Percentiles rank a stretch among this genome's conserved stretches.
Evolutionary conservation across 495 filamentous ascomycete genomes (phyloP).

Genomic region (Daldinia vernicosa): DNA sequence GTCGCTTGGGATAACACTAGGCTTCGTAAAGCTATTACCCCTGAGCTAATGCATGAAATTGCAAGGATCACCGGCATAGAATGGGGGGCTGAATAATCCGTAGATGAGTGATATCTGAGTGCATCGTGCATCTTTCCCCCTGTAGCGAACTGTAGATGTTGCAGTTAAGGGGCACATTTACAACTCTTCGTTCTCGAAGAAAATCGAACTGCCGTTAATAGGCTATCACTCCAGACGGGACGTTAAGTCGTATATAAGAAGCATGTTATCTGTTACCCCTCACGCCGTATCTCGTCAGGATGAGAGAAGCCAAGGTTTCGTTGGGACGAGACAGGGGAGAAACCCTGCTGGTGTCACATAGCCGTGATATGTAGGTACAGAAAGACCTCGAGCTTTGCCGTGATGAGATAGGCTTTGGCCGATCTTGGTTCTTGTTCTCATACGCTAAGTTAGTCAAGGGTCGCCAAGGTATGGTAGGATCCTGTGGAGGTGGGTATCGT

Average conservation of each 20-base stretch:
- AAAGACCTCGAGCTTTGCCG: slow-evolving; percentile 10
- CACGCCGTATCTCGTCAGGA: slow-evolving; percentile 2
- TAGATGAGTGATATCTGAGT: slow-evolving; percentile 8
- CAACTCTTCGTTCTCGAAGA: neutral
- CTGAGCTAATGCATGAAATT: slow-evolving; percentile 35
- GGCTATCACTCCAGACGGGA: neutral
- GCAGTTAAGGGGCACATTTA: neutral
- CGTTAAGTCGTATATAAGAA: neutral
- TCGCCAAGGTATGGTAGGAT: slow-evolving; percentile 15
- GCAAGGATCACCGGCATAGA: neutral
- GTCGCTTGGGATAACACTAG: slow-evolving; percentile 16
- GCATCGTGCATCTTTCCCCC: neutral
- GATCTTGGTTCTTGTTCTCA: slow-evolving; percentile 10
- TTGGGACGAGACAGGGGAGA: neutral
- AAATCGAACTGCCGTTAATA: slow-evolving; percentile 7
- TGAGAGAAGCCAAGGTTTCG: slow-evolving; percentile 17
- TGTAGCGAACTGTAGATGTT: neutral
- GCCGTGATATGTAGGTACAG: neutral
- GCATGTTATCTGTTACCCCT: neutral
- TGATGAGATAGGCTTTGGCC: slow-evolving; percentile 16
- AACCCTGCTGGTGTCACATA: slow-evolving; percentile 27
- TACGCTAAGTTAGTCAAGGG: slow-evolving; percentile 18
- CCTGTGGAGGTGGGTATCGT: slow-evolving; percentile 33
- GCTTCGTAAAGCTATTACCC: slow-evolving; percentile 11
- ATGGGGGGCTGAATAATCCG: slow-evolving; percentile 1